A percentile compares a stretch with the other conserved stretches of the same genome.
These are phyloP conservation scores for Alternaria triticimaculans DNA, from an alignment of 2,329 filamentous ascomycete genomes.

Conservation along the genomic window DNA sequence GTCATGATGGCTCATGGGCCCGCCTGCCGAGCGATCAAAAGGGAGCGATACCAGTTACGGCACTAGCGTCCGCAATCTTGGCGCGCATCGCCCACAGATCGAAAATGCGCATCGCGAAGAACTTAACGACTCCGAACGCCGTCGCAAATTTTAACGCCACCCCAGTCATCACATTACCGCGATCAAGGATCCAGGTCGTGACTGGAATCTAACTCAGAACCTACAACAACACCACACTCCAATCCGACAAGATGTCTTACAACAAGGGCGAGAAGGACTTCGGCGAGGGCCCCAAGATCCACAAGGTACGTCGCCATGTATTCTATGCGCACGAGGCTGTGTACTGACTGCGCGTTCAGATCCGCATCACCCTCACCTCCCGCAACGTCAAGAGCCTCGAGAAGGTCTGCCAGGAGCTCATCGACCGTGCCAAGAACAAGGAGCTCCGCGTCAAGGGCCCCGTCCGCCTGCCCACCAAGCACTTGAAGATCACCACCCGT, in stretches of 20 bases:
- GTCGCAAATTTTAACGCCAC: constrained; percentile 36
- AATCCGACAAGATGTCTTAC: constrained; percentile 45
- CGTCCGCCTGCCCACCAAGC: constrained; percentile 97
- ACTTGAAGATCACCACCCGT: constrained; percentile 93
- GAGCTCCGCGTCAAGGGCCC: constrained; percentile 98
- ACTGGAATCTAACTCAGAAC: constrained; percentile 46
- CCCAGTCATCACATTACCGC: constrained; percentile 63
- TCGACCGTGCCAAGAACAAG: constrained; percentile 98
- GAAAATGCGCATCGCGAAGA: constrained; percentile 17
- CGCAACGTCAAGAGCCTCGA: constrained; percentile 95
- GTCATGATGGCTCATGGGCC: constrained; percentile 36
- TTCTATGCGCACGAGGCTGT: background rate
- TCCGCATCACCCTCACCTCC: constrained; percentile 95
- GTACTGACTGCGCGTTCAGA: constrained; percentile 49
- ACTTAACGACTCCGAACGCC: constrained; percentile 35
- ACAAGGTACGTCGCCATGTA: constrained; percentile 61
- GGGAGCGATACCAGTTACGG: constrained; percentile 25
- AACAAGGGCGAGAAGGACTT: constrained; percentile 92
- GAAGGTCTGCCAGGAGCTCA: constrained; percentile 89
- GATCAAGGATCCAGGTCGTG: constrained; percentile 56
- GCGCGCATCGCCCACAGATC: constrained; percentile 18
- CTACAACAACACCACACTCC: constrained; percentile 28
- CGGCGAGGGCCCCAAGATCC: constrained; percentile 91
- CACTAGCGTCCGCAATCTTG: constrained; percentile 42
- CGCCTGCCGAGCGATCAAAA: constrained; percentile 7